A percentile compares a stretch with the other conserved stretches of the same genome.
Evolutionary conservation across 2,329 filamentous ascomycete genomes (phyloP).

Genomic region (Acephala macrosclerotiorum): DNA sequence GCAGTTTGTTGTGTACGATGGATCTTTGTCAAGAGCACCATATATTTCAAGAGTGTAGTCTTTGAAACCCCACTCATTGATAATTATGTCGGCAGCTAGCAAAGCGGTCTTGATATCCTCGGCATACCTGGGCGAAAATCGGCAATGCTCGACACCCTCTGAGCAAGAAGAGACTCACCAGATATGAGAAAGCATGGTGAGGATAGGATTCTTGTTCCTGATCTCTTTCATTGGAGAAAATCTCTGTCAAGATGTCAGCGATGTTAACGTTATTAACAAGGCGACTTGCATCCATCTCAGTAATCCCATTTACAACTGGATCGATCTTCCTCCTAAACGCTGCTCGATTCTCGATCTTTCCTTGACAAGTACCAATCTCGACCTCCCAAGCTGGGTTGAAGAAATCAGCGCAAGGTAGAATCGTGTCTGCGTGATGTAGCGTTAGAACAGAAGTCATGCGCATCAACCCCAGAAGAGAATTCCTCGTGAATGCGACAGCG

Average conservation of each 20-base stretch:
- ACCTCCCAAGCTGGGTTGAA: constrained; percentile 71
- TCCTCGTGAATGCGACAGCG: constrained; percentile 38
- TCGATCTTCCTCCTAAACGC: constrained; percentile 63
- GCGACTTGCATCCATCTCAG: constrained; percentile 53
- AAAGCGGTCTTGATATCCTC: constrained; percentile 72
- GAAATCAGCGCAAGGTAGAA: constrained; percentile 64
- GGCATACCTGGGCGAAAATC: constrained; percentile 40
- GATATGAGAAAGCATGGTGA: constrained; percentile 70
- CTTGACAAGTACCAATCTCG: constrained; percentile 65
- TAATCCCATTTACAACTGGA: constrained; percentile 70
- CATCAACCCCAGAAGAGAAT: constrained; percentile 39
- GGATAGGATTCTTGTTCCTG: constrained; percentile 64
- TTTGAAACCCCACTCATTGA: constrained; percentile 70
- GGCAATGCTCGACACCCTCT: not conserved
- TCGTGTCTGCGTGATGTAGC: constrained; percentile 63
- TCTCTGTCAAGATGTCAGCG: constrained; percentile 42
- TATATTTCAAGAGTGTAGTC: constrained; percentile 70
- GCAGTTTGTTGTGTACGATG: constrained; percentile 66
- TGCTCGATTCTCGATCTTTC: constrained; percentile 62
- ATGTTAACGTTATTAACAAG: not conserved
- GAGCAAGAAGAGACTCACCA: constrained; percentile 31
- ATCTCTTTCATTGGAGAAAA: constrained; percentile 67
- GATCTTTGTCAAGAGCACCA: constrained; percentile 67
- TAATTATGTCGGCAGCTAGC: constrained; percentile 68
- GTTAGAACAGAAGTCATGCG: constrained; percentile 36